phyloP scores from a whole-genome alignment of 129 eudicot genomes.

The Gnaphalium uliginosum region DNA sequence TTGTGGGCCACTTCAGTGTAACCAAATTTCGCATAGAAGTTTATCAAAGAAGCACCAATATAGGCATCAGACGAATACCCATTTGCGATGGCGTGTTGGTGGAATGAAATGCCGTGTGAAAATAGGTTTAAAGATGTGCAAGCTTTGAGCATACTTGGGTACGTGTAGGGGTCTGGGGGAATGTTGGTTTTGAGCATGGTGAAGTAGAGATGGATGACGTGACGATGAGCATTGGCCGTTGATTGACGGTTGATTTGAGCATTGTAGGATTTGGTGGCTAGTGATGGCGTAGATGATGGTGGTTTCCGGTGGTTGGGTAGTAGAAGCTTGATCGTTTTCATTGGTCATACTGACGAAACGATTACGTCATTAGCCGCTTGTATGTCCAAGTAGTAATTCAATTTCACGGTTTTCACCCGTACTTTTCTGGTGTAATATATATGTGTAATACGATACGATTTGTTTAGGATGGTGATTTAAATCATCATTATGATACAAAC shows the following conservation, averaged over 20 bases:
- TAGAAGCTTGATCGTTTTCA: constrained; percentile 42
- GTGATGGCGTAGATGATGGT: constrained; percentile 37
- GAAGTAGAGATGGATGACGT: constrained; percentile 59
- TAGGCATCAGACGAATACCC: constrained; percentile 79
- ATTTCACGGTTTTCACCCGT: too few relatives aligned
- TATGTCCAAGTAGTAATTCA: too few relatives aligned
- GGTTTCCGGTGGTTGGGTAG: constrained; percentile 31
- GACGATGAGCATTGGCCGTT: constrained; percentile 49
- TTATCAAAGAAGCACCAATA: constrained; percentile 62
- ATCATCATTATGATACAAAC: too few relatives aligned
- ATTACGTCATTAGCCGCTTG: too few relatives aligned
- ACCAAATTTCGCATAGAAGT: constrained; percentile 58
- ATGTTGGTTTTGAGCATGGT: constrained; percentile 57
- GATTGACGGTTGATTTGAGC: constrained; percentile 68
- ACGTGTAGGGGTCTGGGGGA: constrained; percentile 78
- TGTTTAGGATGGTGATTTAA: too few relatives aligned
- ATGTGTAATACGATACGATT: too few relatives aligned
- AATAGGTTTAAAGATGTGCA: constrained; percentile 58
- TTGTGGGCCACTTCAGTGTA: constrained; percentile 36
- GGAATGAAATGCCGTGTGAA: constrained; percentile 59
- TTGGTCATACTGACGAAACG: constrained; percentile 20
- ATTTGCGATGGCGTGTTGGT: constrained; percentile 52
- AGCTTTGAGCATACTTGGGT: constrained; percentile 86
- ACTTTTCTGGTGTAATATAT: too few relatives aligned
- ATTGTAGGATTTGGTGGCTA: constrained; percentile 50